A percentile compares a stretch with the other conserved stretches of the same genome.
Evolutionary conservation across 83 land plant species (phyloP).

Genomic region (Larix sibirica): DNA sequence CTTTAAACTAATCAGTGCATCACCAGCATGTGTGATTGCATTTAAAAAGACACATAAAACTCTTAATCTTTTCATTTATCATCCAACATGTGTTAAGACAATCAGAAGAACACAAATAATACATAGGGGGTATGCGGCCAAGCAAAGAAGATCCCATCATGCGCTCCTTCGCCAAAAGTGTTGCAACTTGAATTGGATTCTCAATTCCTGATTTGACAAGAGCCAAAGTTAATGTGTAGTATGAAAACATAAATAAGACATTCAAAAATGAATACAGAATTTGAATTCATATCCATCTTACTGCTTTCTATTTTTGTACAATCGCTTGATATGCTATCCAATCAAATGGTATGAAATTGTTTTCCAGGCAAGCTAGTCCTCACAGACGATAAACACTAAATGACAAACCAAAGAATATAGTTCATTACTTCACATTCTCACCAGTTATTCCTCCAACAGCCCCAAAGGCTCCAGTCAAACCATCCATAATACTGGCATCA

Average conservation of each 20-base stretch:
- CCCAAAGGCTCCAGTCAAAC: conserved; percentile 86
- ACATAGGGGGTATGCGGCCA: conserved; percentile 97
- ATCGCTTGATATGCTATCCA: not conserved
- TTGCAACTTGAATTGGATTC: conserved; percentile 90
- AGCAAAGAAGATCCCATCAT: conserved; percentile 55
- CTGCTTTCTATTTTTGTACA: not conserved
- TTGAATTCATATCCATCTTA: not conserved
- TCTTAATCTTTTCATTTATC: not conserved
- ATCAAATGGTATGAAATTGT: not conserved
- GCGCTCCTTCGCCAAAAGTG: conserved; percentile 78
- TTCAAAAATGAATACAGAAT: not conserved
- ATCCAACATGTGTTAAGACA: not conserved
- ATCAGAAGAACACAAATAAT: conserved; percentile 22
- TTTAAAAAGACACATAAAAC: not conserved
- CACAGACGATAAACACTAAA: not conserved
- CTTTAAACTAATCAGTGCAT: not conserved
- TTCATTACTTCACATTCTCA: conserved; percentile 20
- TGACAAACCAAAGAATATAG: conserved; percentile 2
- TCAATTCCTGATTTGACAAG: conserved; percentile 73
- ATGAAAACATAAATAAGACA: conserved; percentile 4
- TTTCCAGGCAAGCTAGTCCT: not conserved
- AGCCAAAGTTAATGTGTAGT: not conserved
- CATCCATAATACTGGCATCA: conserved; percentile 99
- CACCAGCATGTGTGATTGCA: not conserved
- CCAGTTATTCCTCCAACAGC: conserved; percentile 98